These are phyloP conservation scores for Gryganskiella cystojenkinii DNA, from an alignment of 192 early-diverging fungal species.

Conservation along the genomic window DNA sequence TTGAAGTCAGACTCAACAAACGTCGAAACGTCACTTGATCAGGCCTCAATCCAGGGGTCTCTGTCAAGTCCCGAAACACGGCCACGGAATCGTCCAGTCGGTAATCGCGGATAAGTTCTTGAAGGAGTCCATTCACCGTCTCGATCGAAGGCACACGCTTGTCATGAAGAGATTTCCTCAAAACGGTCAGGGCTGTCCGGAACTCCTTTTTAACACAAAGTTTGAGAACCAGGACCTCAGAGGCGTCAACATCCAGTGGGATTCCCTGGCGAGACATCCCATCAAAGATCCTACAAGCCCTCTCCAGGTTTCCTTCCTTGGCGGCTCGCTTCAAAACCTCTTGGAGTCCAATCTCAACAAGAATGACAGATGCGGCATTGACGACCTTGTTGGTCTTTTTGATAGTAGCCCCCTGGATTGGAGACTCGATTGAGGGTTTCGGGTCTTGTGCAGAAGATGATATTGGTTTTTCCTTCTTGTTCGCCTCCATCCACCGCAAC, in stretches of 20 bases:
- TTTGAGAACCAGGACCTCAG: slow-evolving; percentile 11
- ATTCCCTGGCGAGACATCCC: slow-evolving; percentile 15
- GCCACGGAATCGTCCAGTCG: slow-evolving; percentile 38
- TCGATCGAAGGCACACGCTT: slow-evolving; percentile 26
- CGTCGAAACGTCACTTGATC: slow-evolving; percentile 18
- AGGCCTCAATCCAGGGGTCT: slow-evolving; percentile 31
- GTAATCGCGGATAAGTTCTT: slow-evolving; percentile 14
- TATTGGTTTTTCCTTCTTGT: not conserved
- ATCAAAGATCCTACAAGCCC: slow-evolving; percentile 14
- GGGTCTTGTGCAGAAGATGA: not conserved
- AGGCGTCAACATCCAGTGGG: not conserved
- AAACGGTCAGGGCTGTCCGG: slow-evolving; percentile 2
- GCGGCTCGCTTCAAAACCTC: slow-evolving; percentile 27
- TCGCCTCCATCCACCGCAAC: slow-evolving; percentile 7
- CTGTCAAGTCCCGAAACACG: slow-evolving; percentile 32
- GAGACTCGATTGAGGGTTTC: too few species aligned
- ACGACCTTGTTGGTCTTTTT: too few species aligned
- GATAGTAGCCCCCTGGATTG: slow-evolving; percentile 4
- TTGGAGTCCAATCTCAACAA: slow-evolving; percentile 29
- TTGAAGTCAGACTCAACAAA: slow-evolving; percentile 17
- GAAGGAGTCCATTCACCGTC: slow-evolving; percentile 19
- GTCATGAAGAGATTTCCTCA: slow-evolving; percentile 21
- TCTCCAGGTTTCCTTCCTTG: slow-evolving; percentile 8
- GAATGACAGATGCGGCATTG: not conserved
- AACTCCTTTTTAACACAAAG: slow-evolving; percentile 13